Base-by-base conservation (phyloP, 2,329 filamentous ascomycete species). In the Diaporthe velutina region DNA sequence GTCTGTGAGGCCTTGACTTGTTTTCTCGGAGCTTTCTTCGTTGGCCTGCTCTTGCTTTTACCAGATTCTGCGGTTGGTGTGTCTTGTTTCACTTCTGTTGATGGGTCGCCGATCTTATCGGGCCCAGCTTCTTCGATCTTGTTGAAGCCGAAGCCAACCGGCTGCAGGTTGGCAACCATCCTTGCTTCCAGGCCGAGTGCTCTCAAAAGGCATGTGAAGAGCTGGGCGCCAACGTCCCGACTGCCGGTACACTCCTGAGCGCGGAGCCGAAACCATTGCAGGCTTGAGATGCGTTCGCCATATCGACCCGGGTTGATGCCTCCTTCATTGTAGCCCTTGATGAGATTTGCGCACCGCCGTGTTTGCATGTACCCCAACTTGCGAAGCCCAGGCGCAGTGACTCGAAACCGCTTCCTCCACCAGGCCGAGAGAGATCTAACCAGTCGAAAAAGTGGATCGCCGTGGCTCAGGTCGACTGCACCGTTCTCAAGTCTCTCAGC, bases 301-400 rank as follows among this genome's bases (percentile, higher is more conserved):
- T 96, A 95, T 8, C 85, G 85, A 60, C 90, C 87, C 0, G 88
- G 83, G 77, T 97, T 89, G 73, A 91, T 86, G 0, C 87, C 85
- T 66, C 93, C 89, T 17, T 91, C 89, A 42, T 90, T 89, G 82
- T 93, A 95, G 0, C 90, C 92, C 42, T 93, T 92, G 9, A 93
- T 91, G 75, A 97, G 88, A n/a, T 92, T 90, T 78, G 95, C 93
- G 2, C 98, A 85, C 33, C 91, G 89, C 78, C 93, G 88, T n/a
- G 95, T 89, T 0, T 93, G 88, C 86, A 96, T 93, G 81, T 98
- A 98, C 0, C 97, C 97, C 81, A 91, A 89, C 84, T 98, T 99
- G n/a, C 96, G 90, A 30, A 98, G 80, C 0, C 94, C 95, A 0
- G 96, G 95, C 0, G 93, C 90, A 0, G 92, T 95, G 57, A 97